Percentiles rank a stretch among this genome's conserved stretches.
phyloP scores from a whole-genome alignment of 257 asterid genomes.

The Cordia subcordata region DNA sequence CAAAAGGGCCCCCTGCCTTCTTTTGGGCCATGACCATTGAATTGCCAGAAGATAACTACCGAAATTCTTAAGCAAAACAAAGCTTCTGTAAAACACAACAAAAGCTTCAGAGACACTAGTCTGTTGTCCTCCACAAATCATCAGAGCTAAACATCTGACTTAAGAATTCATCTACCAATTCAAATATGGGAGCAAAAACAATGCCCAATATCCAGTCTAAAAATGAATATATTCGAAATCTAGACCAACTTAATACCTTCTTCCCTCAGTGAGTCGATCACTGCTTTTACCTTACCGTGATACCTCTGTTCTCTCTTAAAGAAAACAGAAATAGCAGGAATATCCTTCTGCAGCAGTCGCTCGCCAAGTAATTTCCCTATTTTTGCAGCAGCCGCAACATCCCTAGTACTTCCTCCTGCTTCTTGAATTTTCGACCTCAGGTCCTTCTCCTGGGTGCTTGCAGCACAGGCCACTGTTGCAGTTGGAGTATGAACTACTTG shows the following conservation, averaged over 20 bases:
- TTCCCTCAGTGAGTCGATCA: constrained; percentile 61
- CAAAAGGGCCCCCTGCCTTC: too few relatives aligned
- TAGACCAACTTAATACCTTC: constrained; percentile 66
- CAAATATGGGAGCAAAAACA: background rate
- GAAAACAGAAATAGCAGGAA: constrained; percentile 73
- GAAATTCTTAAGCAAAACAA: too few relatives aligned
- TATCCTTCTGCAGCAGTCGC: constrained; percentile 46
- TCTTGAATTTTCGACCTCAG: constrained; percentile 59
- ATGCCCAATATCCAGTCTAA: background rate
- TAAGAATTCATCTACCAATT: background rate
- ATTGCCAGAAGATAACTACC: too few relatives aligned
- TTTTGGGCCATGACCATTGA: too few relatives aligned
- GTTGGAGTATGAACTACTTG: constrained; percentile 92
- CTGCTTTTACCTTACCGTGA: constrained; percentile 90
- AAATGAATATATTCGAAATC: background rate
- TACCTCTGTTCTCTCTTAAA: constrained; percentile 71
- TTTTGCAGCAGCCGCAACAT: constrained; percentile 91
- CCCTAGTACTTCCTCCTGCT: constrained; percentile 59
- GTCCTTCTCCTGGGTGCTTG: constrained; percentile 91
- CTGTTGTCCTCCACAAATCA: too few relatives aligned
- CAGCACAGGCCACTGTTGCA: constrained; percentile 84
- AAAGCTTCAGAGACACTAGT: too few relatives aligned
- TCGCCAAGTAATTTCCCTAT: constrained; percentile 84
- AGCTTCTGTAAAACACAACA: too few relatives aligned
- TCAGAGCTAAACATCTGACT: too few relatives aligned